Evolutionary conservation across 2,329 filamentous ascomycete genomes (phyloP), one percentile per base, ranked within the genome.

Genomic region (Exserohilum turcica): DNA sequence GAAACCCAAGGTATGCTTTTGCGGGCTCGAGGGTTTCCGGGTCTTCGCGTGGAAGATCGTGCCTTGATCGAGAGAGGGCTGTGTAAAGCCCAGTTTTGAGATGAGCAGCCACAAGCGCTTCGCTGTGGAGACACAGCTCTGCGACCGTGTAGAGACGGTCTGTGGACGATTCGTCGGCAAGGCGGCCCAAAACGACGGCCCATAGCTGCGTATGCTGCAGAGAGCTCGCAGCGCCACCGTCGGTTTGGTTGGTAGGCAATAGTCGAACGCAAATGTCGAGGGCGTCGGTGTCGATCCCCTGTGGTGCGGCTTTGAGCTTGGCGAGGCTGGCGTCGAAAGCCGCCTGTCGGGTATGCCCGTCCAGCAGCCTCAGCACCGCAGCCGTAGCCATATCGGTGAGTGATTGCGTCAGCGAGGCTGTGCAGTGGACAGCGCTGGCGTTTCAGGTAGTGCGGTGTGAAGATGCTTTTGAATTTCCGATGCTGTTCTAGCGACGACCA

Each of bases 271-370:
- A 68, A 6, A 64, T 48, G 33, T 59, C 43, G 27, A 71, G 49
- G 2, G 62, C 55, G 38, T 68, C 58, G 8, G 64, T 45, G 32
- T 70, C 55, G 42, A 70, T 48, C 33, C 46, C 51, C 7, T 15
- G 49, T 5, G 57, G 38, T 6, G 58, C 24, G 6, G 53, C 44
- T 35, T 64, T 46, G 16, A 72, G 44, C 43, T 46, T 65, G 9
- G 48, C 32, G 52, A 67, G 64, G 37, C 61, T 66, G 29, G 59
- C 55, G 18, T 67, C 57, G 29, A 68, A 70, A 0, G 64, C 66
- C 18, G 54, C 43, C n/a, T 48, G 43, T 37, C 52, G 63, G 16
- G 64, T 48, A 12, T 58, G 48, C 19, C 59, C 60, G 38, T 67
- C 64, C 18, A 67, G 52, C 37, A 68, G 62, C 31, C 54, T 47